A percentile compares a stretch with the other conserved stretches of the same genome.
phyloP scores from a whole-genome alignment of 1,284 basidiomycete genomes.

The Leccinum solheimii region DNA sequence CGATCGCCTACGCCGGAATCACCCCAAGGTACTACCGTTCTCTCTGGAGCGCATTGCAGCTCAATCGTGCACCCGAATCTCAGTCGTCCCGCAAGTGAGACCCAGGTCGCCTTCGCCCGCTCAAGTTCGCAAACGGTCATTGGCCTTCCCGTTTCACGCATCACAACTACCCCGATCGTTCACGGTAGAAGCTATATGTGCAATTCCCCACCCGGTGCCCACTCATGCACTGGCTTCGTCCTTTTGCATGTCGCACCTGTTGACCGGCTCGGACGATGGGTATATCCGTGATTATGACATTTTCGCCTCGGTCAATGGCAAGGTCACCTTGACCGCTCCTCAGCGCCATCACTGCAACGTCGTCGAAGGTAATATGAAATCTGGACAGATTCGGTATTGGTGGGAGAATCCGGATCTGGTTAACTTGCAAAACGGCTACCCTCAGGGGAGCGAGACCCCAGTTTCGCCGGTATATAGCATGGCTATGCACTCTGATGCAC shows the following conservation, averaged over 20 bases:
- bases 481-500: constrained; percentile 84
- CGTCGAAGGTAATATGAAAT: constrained; percentile 90
- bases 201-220: constrained; percentile 85
- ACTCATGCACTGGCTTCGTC: constrained; percentile 86
- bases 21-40: constrained; percentile 26
- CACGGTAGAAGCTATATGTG: constrained; percentile 91
- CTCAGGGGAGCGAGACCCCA: constrained; percentile 46
- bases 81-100: constrained; percentile 38
- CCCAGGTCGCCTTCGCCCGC: constrained; percentile 65
- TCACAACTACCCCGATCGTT: constrained; percentile 56
- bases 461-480: constrained; percentile 84
- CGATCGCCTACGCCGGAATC: constrained; percentile 32
- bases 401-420: constrained; percentile 73
- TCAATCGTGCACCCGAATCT: constrained; percentile 13
- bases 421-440: constrained; percentile 32
- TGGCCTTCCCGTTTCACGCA: constrained; percentile 38
- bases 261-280: constrained; percentile 93
- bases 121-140: constrained; percentile 47
- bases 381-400: constrained; percentile 85
- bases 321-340: constrained; percentile 85
- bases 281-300: constrained; percentile 94
- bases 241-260: constrained; percentile 83
- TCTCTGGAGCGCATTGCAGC: constrained; percentile 1
- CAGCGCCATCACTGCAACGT: constrained; percentile 87
- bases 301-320: constrained; percentile 85